Base-by-base conservation (phyloP, 495 filamentous ascomycete genomes). In the Penicillium malachiteum region DNA sequence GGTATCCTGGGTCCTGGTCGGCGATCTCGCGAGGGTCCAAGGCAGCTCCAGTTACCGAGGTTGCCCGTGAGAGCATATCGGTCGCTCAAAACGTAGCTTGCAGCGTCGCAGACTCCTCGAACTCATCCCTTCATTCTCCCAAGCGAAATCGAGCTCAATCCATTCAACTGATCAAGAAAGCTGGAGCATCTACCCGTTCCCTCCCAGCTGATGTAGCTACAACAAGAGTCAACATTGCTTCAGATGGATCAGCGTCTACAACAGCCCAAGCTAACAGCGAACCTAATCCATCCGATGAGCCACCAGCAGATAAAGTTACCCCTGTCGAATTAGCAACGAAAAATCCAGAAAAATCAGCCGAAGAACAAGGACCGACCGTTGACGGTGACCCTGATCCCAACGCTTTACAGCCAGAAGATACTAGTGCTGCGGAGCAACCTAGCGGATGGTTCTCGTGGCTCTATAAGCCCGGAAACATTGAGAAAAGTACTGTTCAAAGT, bases 11-110 rank as follows among this genome's bases (percentile, higher is more conserved):
- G 34, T 81, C 81, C 46, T 92, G 86, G 86, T 83, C 87, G 21
- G 76, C 79, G 44, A 68, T 69, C 31, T 77, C 80, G 35, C 78
- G 79, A 65, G 72, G 71, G 18, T 77, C 80, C 37, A 92, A 92
- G 68, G 86, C 88, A 26, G 76, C 79, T 37, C 81, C 88, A 44
- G 85, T 88, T 49, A 91, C 85, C 46, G 81, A 89, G 71, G 81
- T 91, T 67, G 88, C 86, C 52, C 85, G 84, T 67, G 88, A 92
- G 73, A 89, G 85, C 49, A 89, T 91, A 34, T 79, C 86, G 51
- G 87, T 81, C 58, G 72, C 80, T 52, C 68, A 76, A 59, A 69
- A 77, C 67, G 69, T 69, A 63, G 70, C 70, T 56, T 72, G 76
- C 54, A 70, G 77, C 64, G 38, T 68, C 30, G 58, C 70, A 6